A percentile compares a stretch with the other conserved stretches of the same genome.
phyloP scores from a whole-genome alignment of 1,284 basidiomycete species.

The Boletus nobilissimus region DNA sequence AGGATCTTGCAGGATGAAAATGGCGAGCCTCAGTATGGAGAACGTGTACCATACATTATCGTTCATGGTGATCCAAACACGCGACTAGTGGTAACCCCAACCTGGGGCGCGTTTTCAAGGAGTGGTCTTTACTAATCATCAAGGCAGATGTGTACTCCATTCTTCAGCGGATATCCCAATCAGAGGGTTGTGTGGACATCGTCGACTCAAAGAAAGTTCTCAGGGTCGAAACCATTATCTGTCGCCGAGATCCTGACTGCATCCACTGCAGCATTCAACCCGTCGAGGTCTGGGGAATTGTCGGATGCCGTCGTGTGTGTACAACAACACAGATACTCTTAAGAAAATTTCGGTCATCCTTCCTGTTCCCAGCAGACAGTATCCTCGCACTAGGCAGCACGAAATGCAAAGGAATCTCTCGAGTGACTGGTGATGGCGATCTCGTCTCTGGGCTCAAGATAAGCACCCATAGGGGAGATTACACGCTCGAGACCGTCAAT shows the following conservation, averaged over 20 bases:
- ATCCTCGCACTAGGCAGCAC: conserved; percentile 89
- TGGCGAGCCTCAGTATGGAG: conserved; percentile 90
- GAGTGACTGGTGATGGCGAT: conserved; percentile 89
- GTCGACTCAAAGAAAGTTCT: conserved; percentile 85
- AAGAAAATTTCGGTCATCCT: conserved; percentile 90
- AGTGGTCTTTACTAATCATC: conserved; percentile 89
- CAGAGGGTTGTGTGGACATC: conserved; percentile 81
- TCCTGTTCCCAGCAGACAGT: conserved; percentile 89
- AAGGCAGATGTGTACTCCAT: conserved; percentile 82
- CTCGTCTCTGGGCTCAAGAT: conserved; percentile 86
- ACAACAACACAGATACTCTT: conserved; percentile 85
- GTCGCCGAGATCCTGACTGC: conserved; percentile 89
- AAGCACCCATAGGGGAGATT: conserved; percentile 89
- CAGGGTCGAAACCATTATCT: conserved; percentile 81
- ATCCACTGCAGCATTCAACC: conserved; percentile 91
- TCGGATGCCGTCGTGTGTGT: conserved; percentile 84
- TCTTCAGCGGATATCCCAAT: conserved; percentile 69
- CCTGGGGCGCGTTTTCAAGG: conserved; percentile 85
- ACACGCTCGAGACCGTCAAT: conserved; percentile 86
- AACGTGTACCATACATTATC: conserved; percentile 94
- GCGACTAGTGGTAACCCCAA: conserved; percentile 85
- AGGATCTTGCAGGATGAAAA: conserved; percentile 80
- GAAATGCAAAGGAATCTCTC: conserved; percentile 89
- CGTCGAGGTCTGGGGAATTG: conserved; percentile 91
- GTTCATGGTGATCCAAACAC: conserved; percentile 71